A percentile compares a stretch with the other conserved stretches of the same genome.
phyloP scores from a whole-genome alignment of 2,329 filamentous ascomycete genomes.

The Fusarium tanahbumbuense region DNA sequence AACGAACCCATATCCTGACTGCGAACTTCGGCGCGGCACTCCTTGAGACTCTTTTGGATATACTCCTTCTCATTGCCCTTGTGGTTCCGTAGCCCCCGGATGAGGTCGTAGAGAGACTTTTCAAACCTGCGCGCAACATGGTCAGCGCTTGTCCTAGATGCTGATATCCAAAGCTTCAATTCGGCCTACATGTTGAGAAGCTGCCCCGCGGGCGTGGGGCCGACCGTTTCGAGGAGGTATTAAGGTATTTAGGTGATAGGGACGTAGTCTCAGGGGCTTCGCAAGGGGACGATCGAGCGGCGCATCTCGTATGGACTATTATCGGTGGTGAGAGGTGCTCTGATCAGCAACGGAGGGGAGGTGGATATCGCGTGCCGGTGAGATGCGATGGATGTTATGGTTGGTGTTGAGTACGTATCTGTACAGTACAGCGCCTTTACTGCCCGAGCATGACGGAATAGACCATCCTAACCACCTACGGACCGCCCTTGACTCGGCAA shows the following conservation, averaged over 20 bases:
- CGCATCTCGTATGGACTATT: conserved; percentile 41
- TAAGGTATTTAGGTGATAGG: conserved; percentile 30
- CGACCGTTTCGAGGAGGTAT: conserved; percentile 32
- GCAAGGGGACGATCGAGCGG: conserved; percentile 25
- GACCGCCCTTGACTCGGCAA: conserved; percentile 39
- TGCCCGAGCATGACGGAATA: conserved; percentile 44
- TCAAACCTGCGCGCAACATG: conserved; percentile 80
- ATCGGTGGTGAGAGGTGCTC: conserved; percentile 7
- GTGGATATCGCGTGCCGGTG: conserved; percentile 28
- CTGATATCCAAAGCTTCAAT: conserved; percentile 16
- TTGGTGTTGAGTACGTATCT: conserved; percentile 23
- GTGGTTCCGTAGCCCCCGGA: conserved; percentile 92
- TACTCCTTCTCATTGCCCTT: conserved; percentile 96
- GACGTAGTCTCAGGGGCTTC: conserved; percentile 32
- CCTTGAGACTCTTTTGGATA: conserved; percentile 90
- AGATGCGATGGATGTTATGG: conserved; percentile 5
- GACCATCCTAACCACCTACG: conserved; percentile 3
- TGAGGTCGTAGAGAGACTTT: conserved; percentile 99
- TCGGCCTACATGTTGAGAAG: conserved; percentile 45
- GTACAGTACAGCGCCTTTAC: conserved; percentile 13
- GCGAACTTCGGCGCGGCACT: conserved; percentile 93
- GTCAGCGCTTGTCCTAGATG: conserved; percentile 34
- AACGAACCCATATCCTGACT: conserved; percentile 88
- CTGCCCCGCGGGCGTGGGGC: conserved; percentile 48
- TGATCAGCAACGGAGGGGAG: conserved; percentile 5